A percentile compares a stretch with the other conserved stretches of the same genome.
phyloP scores from a whole-genome alignment of 768 basidiomycete species.

The Leccinellum albellum region DNA sequence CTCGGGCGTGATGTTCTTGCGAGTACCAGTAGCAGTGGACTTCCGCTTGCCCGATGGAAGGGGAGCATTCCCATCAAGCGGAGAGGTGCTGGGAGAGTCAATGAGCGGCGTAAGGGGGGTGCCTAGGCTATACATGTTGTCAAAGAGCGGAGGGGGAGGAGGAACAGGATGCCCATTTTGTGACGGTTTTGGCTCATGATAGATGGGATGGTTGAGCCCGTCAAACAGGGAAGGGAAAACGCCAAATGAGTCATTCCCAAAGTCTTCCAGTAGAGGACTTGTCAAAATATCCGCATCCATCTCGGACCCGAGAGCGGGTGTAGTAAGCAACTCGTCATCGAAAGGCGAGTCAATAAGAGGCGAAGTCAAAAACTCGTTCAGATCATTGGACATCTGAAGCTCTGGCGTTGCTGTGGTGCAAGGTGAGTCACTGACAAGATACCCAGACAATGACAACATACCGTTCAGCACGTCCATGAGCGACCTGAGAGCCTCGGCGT shows the following conservation, averaged over 20 bases:
- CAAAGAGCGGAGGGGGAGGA: constrained; percentile 27
- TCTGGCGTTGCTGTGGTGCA: constrained; percentile 34
- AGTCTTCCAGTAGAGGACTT: constrained; percentile 39
- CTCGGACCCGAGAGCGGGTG: constrained; percentile 39
- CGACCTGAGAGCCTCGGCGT: constrained; percentile 34
- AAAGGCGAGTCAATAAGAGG: constrained; percentile 46
- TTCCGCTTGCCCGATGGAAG: constrained; percentile 27
- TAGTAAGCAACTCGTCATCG: constrained; percentile 42
- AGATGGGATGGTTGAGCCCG: constrained; percentile 16
- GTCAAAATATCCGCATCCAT: constrained; percentile 39
- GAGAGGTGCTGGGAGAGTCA: constrained; percentile 35
- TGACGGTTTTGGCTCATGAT: constrained; percentile 13
- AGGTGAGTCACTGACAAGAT: neutral
- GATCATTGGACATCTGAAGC: constrained; percentile 34
- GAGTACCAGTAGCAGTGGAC: constrained; percentile 56
- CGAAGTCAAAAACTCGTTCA: constrained; percentile 44
- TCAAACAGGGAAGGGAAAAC: constrained; percentile 33
- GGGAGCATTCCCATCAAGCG: constrained; percentile 15
- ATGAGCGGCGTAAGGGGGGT: constrained; percentile 52
- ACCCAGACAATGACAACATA: constrained; percentile 9
- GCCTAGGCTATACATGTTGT: constrained; percentile 40
- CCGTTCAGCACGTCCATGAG: constrained; percentile 40
- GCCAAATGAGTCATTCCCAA: constrained; percentile 29
- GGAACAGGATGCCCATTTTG: constrained; percentile 7
- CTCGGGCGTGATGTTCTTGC: constrained; percentile 64